phyloP scores from a whole-genome alignment of 2,329 filamentous ascomycete genomes.

The Fusarium fracticaudum region DNA sequence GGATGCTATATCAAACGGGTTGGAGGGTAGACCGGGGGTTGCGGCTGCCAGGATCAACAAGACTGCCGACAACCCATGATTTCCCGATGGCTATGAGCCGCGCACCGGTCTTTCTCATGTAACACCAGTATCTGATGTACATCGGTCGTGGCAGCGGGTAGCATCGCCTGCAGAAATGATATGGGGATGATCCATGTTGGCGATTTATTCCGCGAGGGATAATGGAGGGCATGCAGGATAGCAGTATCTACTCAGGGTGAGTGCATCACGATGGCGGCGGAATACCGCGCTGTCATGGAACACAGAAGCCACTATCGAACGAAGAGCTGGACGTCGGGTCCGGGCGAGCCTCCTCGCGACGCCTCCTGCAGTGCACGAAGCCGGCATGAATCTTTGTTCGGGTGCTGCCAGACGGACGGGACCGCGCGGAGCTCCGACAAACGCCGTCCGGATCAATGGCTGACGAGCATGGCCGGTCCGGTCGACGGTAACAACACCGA shows the following conservation, averaged over 20 bases:
- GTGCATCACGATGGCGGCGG: conserved; percentile 9
- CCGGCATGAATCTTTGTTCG: conserved; percentile 19
- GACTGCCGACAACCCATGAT: conserved; percentile 35
- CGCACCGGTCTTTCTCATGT: conserved; percentile 11
- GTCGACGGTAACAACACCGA: conserved; percentile 7
- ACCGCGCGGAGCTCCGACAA: conserved; percentile 28
- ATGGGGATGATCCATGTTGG: conserved; percentile 29
- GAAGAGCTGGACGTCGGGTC: not conserved
- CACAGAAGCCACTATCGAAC: not conserved
- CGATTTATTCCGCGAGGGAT: not conserved
- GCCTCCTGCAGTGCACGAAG: conserved; percentile 5
- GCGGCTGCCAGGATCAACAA: conserved; percentile 27
- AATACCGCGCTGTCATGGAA: conserved; percentile 6
- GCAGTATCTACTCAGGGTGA: not conserved
- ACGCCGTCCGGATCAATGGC: conserved; percentile 34
- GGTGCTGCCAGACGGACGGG: conserved; percentile 34
- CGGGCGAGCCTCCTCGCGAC: conserved; percentile 28
- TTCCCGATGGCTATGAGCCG: conserved; percentile 30
- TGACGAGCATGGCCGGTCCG: conserved; percentile 33
- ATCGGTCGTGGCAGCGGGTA: not conserved
- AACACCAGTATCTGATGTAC: conserved; percentile 1
- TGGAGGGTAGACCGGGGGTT: conserved; percentile 34
- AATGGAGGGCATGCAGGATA: not conserved
- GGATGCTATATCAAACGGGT: conserved; percentile 22
- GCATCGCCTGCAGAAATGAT: not conserved